Evolutionary conservation across 2,329 filamentous ascomycete genomes (phyloP).

Genomic region (Rosellinia necatrix): DNA sequence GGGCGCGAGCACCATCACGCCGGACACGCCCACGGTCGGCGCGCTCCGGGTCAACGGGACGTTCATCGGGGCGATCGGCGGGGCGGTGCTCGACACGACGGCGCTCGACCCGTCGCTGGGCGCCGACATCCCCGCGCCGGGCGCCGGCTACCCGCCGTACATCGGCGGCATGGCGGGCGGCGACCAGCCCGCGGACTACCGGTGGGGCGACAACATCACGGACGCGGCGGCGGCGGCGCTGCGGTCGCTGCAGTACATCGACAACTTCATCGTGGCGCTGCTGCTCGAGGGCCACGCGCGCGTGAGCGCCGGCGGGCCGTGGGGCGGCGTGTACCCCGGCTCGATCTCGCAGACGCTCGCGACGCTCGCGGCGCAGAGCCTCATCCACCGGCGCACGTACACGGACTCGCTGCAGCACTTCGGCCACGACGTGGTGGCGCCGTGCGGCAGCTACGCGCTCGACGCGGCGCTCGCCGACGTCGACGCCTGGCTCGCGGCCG

Average conservation of each 20-base stretch:
- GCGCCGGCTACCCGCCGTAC: slow-evolving; percentile 34
- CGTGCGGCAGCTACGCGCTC: slow-evolving; percentile 38
- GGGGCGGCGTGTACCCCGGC: slow-evolving; percentile 41
- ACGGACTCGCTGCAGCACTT: slow-evolving; percentile 44
- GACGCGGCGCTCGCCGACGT: slow-evolving; percentile 26
- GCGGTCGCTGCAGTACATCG: slow-evolving; percentile 40
- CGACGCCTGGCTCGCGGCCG: slow-evolving; percentile 37
- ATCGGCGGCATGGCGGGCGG: slow-evolving; percentile 43
- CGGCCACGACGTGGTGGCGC: slow-evolving; percentile 28
- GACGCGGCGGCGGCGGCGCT: slow-evolving; percentile 36
- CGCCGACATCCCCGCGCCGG: slow-evolving; percentile 35
- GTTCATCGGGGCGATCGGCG: slow-evolving; percentile 36
- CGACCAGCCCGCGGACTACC: slow-evolving; percentile 40
- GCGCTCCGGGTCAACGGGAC: slow-evolving; percentile 43
- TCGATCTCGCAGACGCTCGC: slow-evolving; percentile 42
- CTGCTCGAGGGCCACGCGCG: slow-evolving; percentile 41
- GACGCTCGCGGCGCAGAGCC: slow-evolving; percentile 42
- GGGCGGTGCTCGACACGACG: slow-evolving; percentile 37
- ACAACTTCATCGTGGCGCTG: slow-evolving; percentile 41
- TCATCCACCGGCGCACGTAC: slow-evolving; percentile 44
- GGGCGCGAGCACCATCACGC: slow-evolving; percentile 42
- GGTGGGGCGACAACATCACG: slow-evolving; percentile 40
- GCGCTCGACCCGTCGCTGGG: slow-evolving; percentile 35
- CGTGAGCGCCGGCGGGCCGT: slow-evolving; percentile 37
- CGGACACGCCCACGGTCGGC: slow-evolving; percentile 42